phyloP scores from a whole-genome alignment of 225 moss, liverwort and hornwort species.

The Polytrichum formosum region DNA sequence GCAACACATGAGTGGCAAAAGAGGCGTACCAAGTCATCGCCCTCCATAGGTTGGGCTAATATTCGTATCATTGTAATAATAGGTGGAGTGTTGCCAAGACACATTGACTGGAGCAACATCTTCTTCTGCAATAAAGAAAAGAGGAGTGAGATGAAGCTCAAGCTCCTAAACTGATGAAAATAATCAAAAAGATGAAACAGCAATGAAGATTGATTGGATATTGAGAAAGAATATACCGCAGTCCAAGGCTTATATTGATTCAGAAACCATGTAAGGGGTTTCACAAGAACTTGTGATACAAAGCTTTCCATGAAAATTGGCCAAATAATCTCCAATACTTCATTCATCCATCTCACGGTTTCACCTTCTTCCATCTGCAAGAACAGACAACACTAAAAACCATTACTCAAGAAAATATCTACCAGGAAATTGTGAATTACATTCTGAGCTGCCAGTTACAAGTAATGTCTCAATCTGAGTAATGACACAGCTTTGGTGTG shows the following conservation, averaged over 20 bases:
- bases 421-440: too few relatives aligned
- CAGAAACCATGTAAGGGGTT: conserved; percentile 72
- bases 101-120: conserved; percentile 56
- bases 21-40: conserved; percentile 73
- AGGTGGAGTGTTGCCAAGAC: conserved; percentile 74
- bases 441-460: too few relatives aligned
- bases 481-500: too few relatives aligned
- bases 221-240: conserved; percentile 44
- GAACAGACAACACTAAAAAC: background rate
- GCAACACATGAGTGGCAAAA: conserved; percentile 11
- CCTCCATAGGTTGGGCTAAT: conserved; percentile 60
- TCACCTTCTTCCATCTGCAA: conserved; percentile 68
- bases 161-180: too few relatives aligned
- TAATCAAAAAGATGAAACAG: too few relatives aligned
- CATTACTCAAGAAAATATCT: too few relatives aligned
- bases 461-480: too few relatives aligned
- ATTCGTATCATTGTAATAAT: conserved; percentile 52
- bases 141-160: conserved; percentile 4
- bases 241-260: conserved; percentile 85
- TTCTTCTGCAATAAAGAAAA: conserved; percentile 52
- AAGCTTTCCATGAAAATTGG: conserved; percentile 78
- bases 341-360: conserved; percentile 86
- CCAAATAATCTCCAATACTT: conserved; percentile 61
- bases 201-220: background rate
- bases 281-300: conserved; percentile 61